Evolutionary conservation across 169 alveolate species (phyloP), one percentile per base, ranked within the genome.

Genomic region (Eimeria zaria): DNA sequence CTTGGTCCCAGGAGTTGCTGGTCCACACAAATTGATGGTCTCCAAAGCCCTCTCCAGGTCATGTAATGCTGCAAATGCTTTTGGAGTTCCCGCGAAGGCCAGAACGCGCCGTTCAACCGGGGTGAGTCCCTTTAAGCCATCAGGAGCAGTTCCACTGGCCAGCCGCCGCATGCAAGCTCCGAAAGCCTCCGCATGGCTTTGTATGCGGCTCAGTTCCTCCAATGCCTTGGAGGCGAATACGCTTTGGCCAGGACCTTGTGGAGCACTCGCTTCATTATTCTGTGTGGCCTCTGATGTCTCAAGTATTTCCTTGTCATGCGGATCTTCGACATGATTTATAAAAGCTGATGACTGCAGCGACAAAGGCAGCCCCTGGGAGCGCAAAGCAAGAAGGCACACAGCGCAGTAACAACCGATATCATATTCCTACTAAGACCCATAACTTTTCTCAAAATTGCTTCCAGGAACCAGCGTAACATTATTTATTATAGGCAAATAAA

Each of bases 111-210:
- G 85, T 51, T 93, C 96, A 67, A 93, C 5, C 33, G 94, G 94
- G 76, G 81, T 51, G 39, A 93, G 71, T 3, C 96, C 96, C 89
- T 93, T 93, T 9, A 83, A 53, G 7, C 96, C 96, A 67, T 93
- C 96, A 11, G 96, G 89, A 24, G 96, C 96, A 12, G 96, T 93
- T 36, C 81, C 90, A 48, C 96, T 93, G 41, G 96, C 96, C 24
- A 93, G 94, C 53, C 73, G 78, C 48, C 93, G 93, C 44, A 87
- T 22, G 62, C 93, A 87, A 12, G 93, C 93, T 58, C 93, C 93
- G 44, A 87, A 87, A 1, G 78, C 93, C 62, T 58, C 93, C 5
- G 81, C 93, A 83, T 87, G 93, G 64, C 16, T 24, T 36, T 87
- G 93, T 53, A 87, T 87, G 81, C 80, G 93, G 93, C 64, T 62